A percentile compares a stretch with the other conserved stretches of the same genome.
Conservation (phyloP, 2,329 filamentous ascomycete genomes). For the Aspergillus sp. region DNA sequence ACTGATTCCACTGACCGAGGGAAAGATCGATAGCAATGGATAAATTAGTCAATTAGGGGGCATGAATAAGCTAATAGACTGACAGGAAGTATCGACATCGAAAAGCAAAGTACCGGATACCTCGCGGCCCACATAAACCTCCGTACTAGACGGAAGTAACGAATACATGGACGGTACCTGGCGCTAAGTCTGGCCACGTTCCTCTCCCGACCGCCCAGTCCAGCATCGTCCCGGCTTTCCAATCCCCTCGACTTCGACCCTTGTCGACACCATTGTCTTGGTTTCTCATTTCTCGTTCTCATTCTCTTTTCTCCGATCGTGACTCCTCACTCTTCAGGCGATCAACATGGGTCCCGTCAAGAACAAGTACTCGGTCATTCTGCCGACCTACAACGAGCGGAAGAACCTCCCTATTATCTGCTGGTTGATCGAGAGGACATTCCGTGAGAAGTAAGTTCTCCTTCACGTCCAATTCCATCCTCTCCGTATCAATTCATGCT, state of each 20-base stretch:
- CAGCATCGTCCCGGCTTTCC: neutral
- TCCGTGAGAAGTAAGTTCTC: constrained; percentile 72
- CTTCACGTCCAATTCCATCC: neutral
- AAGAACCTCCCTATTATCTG: constrained; percentile 93
- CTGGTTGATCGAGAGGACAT: constrained; percentile 90
- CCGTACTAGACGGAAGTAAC: neutral
- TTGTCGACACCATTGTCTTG: neutral
- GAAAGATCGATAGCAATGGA: too few relatives aligned
- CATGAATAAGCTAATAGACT: too few relatives aligned
- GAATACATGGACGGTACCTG: neutral
- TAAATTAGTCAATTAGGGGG: too few relatives aligned
- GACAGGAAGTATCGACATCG: too few relatives aligned
- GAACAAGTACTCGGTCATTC: constrained; percentile 94
- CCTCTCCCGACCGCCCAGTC: neutral
- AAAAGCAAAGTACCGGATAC: neutral
- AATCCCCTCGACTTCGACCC: neutral
- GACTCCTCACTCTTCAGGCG: neutral
- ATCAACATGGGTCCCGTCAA: constrained; percentile 41
- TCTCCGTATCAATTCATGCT: neutral
- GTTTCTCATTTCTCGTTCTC: neutral
- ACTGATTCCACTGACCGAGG: too few relatives aligned
- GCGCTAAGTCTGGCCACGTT: neutral
- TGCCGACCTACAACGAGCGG: constrained; percentile 98
- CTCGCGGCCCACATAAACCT: neutral
- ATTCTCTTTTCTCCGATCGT: neutral